Conservation (phyloP, 805 yeast genomes). For the Kazachstania taianensis region DNA sequence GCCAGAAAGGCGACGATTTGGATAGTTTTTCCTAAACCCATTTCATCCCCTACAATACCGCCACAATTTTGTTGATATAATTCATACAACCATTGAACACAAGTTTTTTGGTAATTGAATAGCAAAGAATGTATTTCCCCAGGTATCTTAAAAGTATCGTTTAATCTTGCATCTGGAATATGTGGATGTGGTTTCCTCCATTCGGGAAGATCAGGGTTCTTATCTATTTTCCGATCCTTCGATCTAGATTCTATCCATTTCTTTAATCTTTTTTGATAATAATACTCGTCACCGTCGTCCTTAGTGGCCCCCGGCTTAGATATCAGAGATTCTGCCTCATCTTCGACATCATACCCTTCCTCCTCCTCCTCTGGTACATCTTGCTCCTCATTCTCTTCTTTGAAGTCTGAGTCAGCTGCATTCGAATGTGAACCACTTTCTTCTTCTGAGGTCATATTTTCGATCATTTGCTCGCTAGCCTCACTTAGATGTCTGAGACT, state of each 20-base stretch:
- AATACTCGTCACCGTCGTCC: constrained; percentile 76
- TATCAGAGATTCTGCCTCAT: constrained; percentile 13
- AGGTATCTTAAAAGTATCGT: constrained; percentile 64
- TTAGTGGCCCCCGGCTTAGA: constrained; percentile 23
- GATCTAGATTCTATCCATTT: constrained; percentile 53
- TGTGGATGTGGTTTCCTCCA: constrained; percentile 73
- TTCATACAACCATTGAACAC: constrained; percentile 97
- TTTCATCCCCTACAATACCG: constrained; percentile 94
- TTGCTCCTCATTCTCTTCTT: constrained; percentile 11
- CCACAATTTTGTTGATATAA: constrained; percentile 82
- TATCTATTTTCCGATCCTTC: constrained; percentile 24
- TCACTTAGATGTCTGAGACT: constrained; percentile 2
- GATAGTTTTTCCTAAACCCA: constrained; percentile 95
- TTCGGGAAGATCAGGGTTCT: constrained; percentile 34
- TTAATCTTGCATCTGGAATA: constrained; percentile 62
- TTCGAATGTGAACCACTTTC: constrained; percentile 7
- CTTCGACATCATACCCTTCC: constrained; percentile 8
- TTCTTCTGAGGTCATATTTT: constrained; percentile 11
- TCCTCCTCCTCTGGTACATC: constrained; percentile 17
- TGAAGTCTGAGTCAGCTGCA: constrained; percentile 13
- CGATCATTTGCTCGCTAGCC: constrained; percentile 18
- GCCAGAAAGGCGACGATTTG: constrained; percentile 88
- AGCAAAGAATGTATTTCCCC: constrained; percentile 83
- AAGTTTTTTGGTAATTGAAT: constrained; percentile 89
- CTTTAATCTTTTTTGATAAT: constrained; percentile 49